Evolutionary conservation across 495 filamentous ascomycete genomes (phyloP).

Genomic region (Gamarada debralockiae): DNA sequence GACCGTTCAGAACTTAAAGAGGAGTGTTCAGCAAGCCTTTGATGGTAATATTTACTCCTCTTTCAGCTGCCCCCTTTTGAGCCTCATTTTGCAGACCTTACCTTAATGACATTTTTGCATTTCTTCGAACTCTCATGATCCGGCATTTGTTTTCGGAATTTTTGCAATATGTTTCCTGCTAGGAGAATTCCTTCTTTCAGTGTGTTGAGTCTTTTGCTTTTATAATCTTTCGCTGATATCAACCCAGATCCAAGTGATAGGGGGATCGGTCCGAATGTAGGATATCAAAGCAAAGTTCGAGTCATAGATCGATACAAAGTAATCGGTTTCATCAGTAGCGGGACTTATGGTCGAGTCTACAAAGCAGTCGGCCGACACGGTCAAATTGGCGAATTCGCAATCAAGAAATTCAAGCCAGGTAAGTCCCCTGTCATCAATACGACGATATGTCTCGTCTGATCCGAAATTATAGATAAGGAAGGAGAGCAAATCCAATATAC

Average conservation of each 20-base stretch:
- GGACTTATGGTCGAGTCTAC: constrained; percentile 98
- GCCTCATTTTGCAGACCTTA: background rate
- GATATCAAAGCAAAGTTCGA: constrained; percentile 81
- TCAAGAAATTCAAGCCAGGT: constrained; percentile 97
- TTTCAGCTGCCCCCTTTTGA: constrained; percentile 4
- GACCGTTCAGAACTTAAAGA: constrained; percentile 54
- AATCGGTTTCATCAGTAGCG: constrained; percentile 95
- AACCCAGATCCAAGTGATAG: constrained; percentile 40
- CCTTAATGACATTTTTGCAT: background rate
- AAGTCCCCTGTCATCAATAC: background rate
- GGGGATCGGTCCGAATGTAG: constrained; percentile 34
- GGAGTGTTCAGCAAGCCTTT: constrained; percentile 70
- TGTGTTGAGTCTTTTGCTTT: constrained; percentile 26
- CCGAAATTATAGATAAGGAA: constrained; percentile 68
- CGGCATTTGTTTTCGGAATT: background rate
- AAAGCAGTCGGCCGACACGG: constrained; percentile 80
- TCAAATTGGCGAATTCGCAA: constrained; percentile 78
- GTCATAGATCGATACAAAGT: constrained; percentile 92
- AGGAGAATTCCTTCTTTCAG: constrained; percentile 25
- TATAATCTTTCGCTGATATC: constrained; percentile 33
- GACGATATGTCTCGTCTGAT: constrained; percentile 6
- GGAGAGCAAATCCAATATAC: constrained; percentile 93
- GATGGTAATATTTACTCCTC: constrained; percentile 57
- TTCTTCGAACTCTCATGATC: background rate
- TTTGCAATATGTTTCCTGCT: constrained; percentile 18